Conservation (phyloP, 1,284 basidiomycete species). For the Wallemia ichthyophaga region DNA sequence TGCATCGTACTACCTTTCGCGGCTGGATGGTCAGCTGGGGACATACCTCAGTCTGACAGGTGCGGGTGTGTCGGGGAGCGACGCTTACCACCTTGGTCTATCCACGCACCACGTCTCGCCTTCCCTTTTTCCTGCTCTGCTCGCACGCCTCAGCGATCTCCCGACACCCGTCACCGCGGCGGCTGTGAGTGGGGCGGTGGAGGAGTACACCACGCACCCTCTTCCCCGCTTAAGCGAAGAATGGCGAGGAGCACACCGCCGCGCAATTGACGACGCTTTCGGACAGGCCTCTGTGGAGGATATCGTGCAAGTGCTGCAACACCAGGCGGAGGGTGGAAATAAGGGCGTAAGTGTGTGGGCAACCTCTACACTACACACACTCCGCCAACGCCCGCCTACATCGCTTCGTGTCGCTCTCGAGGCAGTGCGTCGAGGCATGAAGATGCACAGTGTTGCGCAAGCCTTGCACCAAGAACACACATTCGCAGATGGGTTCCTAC, state of each 20-base stretch:
- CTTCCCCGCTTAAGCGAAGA: conserved; percentile 25
- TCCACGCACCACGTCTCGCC: conserved; percentile 71
- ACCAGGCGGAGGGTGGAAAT: conserved; percentile 19
- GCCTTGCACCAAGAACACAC: conserved; percentile 44
- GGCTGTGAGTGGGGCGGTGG: conserved; percentile 20
- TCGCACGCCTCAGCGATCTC: conserved; percentile 16
- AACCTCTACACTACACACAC: conserved; percentile 26
- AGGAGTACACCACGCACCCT: conserved; percentile 32
- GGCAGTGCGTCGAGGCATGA: conserved; percentile 38
- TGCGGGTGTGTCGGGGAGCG: conserved; percentile 36
- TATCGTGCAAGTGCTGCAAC: conserved; percentile 31
- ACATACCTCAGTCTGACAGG: conserved; percentile 81
- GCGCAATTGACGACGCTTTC: conserved; percentile 51
- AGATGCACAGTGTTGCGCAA: conserved; percentile 27
- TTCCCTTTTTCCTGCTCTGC: conserved; percentile 33
- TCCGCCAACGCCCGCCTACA: conserved; percentile 52
- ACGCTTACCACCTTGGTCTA: conserved; percentile 58
- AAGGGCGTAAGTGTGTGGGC: conserved; percentile 45
- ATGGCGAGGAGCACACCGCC: conserved; percentile 32
- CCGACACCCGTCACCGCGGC: conserved; percentile 10
- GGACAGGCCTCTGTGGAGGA: conserved; percentile 31
- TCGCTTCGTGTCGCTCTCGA: conserved; percentile 58
- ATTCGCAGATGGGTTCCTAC: conserved; percentile 9
- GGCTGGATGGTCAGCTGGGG: conserved; percentile 69
- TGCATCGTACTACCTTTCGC: conserved; percentile 59